phyloP scores from a whole-genome alignment of 768 basidiomycete genomes.

The Auriculariales sp. region DNA sequence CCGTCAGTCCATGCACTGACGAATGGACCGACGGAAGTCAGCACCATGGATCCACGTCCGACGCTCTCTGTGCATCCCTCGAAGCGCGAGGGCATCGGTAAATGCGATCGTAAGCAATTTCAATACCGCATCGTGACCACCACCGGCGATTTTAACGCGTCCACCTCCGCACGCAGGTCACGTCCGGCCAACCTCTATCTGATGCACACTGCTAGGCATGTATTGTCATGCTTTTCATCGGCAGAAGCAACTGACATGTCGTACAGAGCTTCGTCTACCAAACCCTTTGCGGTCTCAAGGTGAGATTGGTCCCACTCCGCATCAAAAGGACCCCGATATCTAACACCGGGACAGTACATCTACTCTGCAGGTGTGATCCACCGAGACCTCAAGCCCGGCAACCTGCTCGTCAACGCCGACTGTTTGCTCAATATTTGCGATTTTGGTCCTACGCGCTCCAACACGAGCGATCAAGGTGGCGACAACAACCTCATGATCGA shows the following conservation, averaged over 20 bases:
- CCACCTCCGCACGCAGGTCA: slow-evolving; percentile 8
- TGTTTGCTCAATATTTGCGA: slow-evolving; percentile 29
- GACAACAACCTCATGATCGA: slow-evolving; percentile 34
- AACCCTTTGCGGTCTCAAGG: slow-evolving; percentile 31
- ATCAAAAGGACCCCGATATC: too few species aligned
- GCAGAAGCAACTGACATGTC: neutral
- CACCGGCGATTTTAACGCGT: too few species aligned
- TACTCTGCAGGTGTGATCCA: slow-evolving; percentile 31
- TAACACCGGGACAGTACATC: too few species aligned
- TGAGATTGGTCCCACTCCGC: too few species aligned
- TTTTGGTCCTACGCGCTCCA: slow-evolving; percentile 22
- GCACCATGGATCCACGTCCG: too few species aligned
- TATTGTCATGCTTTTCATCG: neutral
- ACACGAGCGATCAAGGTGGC: slow-evolving; percentile 65
- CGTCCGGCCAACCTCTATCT: slow-evolving; percentile 21
- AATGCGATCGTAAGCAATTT: too few species aligned
- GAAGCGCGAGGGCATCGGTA: too few species aligned
- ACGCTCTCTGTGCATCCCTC: too few species aligned
- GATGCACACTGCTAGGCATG: slow-evolving; percentile 23
- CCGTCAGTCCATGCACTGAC: too few species aligned
- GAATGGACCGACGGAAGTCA: too few species aligned
- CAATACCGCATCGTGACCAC: too few species aligned
- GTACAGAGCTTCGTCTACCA: slow-evolving; percentile 27
- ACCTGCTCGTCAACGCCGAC: slow-evolving; percentile 31
- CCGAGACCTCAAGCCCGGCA: slow-evolving; percentile 33